phyloP scores from a whole-genome alignment of 2,329 filamentous ascomycete genomes.

The Alternaria arbusti region DNA sequence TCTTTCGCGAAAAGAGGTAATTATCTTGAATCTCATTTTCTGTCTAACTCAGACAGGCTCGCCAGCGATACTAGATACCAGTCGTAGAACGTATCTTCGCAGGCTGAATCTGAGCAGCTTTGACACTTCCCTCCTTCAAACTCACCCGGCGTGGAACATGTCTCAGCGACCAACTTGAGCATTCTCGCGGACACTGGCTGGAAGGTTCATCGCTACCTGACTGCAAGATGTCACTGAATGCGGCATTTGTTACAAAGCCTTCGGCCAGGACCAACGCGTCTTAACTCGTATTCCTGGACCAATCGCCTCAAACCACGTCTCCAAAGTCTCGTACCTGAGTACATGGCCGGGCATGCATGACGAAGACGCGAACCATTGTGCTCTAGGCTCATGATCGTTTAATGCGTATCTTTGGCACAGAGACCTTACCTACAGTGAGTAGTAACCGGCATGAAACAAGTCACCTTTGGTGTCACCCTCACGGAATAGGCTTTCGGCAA shows the following conservation, averaged over 20 bases:
- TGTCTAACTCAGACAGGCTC: background rate
- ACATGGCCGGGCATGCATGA: background rate
- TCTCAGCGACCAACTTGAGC: background rate
- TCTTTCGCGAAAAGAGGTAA: background rate
- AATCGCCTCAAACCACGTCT: background rate
- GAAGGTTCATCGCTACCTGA: background rate
- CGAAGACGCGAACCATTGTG: background rate
- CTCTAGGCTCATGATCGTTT: background rate
- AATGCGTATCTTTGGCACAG: background rate
- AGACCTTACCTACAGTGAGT: background rate
- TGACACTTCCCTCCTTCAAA: background rate
- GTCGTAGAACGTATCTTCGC: background rate
- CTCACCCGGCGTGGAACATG: background rate
- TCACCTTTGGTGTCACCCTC: background rate
- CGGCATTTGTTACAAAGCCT: background rate
- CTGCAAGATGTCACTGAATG: background rate
- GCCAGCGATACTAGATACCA: background rate
- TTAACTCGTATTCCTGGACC: background rate
- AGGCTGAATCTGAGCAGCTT: background rate
- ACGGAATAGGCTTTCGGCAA: background rate
- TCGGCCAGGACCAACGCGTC: background rate
- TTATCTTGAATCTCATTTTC: background rate
- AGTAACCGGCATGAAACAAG: background rate
- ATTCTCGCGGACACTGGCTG: background rate
- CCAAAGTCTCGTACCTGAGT: background rate